A percentile compares a stretch with the other conserved stretches of the same genome.
These are phyloP conservation scores for Trichoderma cornu-damae DNA, from an alignment of 2,329 filamentous ascomycete genomes.

Conservation along the genomic window DNA sequence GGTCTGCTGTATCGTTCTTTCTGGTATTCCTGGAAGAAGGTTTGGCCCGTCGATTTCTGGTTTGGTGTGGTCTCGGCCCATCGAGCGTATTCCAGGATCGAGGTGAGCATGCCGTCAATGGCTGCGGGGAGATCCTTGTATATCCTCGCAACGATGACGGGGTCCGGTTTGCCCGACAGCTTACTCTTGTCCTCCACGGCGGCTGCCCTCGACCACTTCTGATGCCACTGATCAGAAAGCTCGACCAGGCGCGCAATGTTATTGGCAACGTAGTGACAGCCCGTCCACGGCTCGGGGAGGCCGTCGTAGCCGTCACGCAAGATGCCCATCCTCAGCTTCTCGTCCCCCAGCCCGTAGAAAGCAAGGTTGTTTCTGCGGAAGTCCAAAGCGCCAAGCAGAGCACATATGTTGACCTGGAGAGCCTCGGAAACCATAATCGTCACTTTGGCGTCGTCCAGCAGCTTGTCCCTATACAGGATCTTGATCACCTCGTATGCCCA, in stretches of 20 bases:
- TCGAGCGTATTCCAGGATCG: constrained; percentile 48
- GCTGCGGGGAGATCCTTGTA: constrained; percentile 46
- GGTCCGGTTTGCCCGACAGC: constrained; percentile 33
- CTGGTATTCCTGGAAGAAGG: constrained; percentile 45
- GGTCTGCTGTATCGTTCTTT: constrained; percentile 49
- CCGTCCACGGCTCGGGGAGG: constrained; percentile 83
- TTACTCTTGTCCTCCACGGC: constrained; percentile 30
- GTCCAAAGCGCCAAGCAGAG: constrained; percentile 51
- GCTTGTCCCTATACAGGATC: constrained; percentile 59
- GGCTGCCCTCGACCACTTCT: constrained; percentile 44
- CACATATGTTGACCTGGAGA: constrained; percentile 56
- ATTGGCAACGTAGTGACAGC: constrained; percentile 57
- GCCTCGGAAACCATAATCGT: constrained; percentile 63
- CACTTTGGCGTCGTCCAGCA: constrained; percentile 50
- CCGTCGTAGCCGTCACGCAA: constrained; percentile 59
- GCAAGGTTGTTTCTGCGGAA: constrained; percentile 68
- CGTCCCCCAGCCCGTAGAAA: constrained; percentile 67
- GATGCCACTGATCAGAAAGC: constrained; percentile 52
- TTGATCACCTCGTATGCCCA: constrained; percentile 76
- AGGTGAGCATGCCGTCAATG: constrained; percentile 51
- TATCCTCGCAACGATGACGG: constrained; percentile 41
- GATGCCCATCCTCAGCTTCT: constrained; percentile 61
- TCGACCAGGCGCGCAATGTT: constrained; percentile 57
- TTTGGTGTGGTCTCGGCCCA: constrained; percentile 46
- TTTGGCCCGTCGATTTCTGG: constrained; percentile 39